Evolutionary conservation across 1,284 basidiomycete genomes (phyloP).

Genomic region (Papiliotrema nemorosa): DNA sequence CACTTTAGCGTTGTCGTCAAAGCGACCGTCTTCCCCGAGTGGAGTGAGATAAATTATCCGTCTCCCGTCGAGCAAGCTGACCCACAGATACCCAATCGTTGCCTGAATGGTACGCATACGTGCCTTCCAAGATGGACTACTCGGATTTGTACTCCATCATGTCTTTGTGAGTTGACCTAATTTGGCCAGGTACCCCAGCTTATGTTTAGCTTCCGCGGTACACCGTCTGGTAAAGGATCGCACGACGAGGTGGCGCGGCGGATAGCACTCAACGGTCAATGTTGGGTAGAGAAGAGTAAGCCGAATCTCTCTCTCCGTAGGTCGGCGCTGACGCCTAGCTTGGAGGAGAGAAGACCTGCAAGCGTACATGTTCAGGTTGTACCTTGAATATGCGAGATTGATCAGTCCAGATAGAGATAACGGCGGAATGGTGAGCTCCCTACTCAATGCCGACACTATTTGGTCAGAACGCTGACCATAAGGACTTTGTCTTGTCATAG

Average conservation of each 20-base stretch:
- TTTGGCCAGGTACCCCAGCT: neutral
- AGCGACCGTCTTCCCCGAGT: slow-evolving; percentile 50
- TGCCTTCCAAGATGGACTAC: slow-evolving; percentile 51
- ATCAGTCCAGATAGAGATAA: slow-evolving; percentile 54
- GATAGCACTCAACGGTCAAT: slow-evolving; percentile 51
- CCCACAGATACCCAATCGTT: slow-evolving; percentile 38
- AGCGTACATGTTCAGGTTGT: slow-evolving; percentile 51
- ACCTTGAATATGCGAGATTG: slow-evolving; percentile 57
- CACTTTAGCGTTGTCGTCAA: slow-evolving; percentile 46
- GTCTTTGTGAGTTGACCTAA: slow-evolving; percentile 40
- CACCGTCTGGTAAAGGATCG: slow-evolving; percentile 39
- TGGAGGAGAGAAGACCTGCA: slow-evolving; percentile 48
- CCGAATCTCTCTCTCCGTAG: neutral
- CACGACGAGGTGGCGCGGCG: slow-evolving; percentile 50
- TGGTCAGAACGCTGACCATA: neutral
- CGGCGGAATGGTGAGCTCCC: slow-evolving; percentile 43
- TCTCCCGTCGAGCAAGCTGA: slow-evolving; percentile 2
- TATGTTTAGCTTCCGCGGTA: slow-evolving; percentile 44
- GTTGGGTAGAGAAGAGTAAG: slow-evolving; percentile 50
- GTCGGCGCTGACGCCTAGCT: slow-evolving; percentile 17
- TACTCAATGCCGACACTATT: neutral
- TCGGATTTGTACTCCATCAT: slow-evolving; percentile 50
- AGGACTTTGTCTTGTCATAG: slow-evolving; percentile 24
- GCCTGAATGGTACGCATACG: slow-evolving; percentile 51
- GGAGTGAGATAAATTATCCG: slow-evolving; percentile 33